phyloP scores from a whole-genome alignment of 108 stramenopile species.

The Hondaea fermentalgiana region DNA sequence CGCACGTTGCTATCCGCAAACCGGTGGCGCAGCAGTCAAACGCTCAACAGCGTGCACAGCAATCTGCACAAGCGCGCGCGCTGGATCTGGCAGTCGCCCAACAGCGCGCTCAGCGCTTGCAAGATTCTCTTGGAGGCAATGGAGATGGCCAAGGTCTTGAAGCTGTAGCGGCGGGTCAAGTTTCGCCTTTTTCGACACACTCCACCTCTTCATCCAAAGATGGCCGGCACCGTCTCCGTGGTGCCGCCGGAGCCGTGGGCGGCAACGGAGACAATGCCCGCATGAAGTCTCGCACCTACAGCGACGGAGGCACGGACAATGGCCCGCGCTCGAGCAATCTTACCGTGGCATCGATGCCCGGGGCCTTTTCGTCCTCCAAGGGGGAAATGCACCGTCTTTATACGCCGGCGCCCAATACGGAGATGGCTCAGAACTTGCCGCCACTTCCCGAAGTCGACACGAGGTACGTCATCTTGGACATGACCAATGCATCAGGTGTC shows the following conservation, averaged over 20 bases:
- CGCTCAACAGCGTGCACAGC: background rate
- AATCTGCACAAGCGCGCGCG: background rate
- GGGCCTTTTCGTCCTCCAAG: background rate
- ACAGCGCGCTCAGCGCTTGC: background rate
- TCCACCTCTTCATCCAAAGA: background rate
- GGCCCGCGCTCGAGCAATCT: background rate
- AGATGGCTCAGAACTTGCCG: background rate
- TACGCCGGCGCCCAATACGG: background rate
- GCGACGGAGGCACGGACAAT: background rate
- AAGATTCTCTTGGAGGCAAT: background rate
- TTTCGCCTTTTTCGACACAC: background rate
- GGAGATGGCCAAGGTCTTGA: too few species aligned
- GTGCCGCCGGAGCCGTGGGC: background rate
- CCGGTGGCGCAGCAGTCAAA: background rate
- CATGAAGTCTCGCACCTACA: background rate
- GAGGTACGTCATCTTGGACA: conserved; percentile 10
- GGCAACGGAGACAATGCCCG: background rate
- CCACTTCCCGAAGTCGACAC: background rate
- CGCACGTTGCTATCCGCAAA: background rate
- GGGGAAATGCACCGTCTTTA: background rate
- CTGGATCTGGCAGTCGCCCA: background rate
- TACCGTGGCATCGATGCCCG: background rate
- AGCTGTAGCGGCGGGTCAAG: too few species aligned
- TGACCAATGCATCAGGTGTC: conserved; percentile 23
- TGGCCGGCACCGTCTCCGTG: background rate